Base-by-base conservation (phyloP, 257 asterid genomes). In the Eucommia ulmoides region DNA sequence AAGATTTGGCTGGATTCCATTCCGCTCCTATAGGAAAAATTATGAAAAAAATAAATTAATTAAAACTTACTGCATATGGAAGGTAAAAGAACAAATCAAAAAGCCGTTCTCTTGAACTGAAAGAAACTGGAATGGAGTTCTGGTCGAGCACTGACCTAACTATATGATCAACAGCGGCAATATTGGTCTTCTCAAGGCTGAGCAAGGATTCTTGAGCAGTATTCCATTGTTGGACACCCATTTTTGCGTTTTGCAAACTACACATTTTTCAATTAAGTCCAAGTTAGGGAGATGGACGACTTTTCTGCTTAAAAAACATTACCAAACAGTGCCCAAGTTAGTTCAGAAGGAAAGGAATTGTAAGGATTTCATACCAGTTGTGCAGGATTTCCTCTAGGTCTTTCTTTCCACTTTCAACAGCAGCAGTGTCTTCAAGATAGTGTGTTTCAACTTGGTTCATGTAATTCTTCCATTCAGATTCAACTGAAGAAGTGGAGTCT, bases 211-310 rank as follows among this genome's bases (percentile, higher is more conserved):
- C 76, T 63, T 83, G 89, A 38, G 97, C 96, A 58, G 60, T 74
- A 17, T 52, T 70, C 99, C 99, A 91, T 48, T 91, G 97, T 61
- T 75, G 74, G 20, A 85, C 80, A 24, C 97, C 93, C 69, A 76
- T 55, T 72, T 83, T 83, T 52, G 95, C 89, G 71, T 81, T 81
- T 56, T 77, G 83, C 87, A 83, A 52, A 58, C 99, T 91, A 88
- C 72, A 57, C 16, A 33, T 16, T 50, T 51, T 45, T n/a, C 17
- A 33, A 45, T 21, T 51, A 50, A 50, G 11, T 21, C 19, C 51
- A 22, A 26, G 23, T 44, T 42, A 49, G 38, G 38, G 12, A 29
- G 12, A 29, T 29, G 12, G 12, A 29, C 38, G 10, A 35, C n/a
- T 35, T 3, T 3, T 10, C n/a, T 10, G 16, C 1, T 4, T 18